Evolutionary conservation across 1,284 basidiomycete species (phyloP), one percentile per base, ranked within the genome.

Genomic region (Schizopora paradoxa): DNA sequence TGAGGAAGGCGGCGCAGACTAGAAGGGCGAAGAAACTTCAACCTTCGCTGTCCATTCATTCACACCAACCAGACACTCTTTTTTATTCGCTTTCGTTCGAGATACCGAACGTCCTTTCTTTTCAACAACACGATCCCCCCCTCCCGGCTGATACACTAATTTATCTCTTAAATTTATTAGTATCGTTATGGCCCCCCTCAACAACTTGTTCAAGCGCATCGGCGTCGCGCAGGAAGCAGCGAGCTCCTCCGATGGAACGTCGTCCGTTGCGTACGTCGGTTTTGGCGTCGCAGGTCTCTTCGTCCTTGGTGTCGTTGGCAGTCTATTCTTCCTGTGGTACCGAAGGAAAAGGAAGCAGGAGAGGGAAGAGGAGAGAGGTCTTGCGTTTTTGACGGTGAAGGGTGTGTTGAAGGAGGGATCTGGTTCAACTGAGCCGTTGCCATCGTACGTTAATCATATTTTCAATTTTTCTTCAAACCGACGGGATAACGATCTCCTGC

Each of bases 341-440:
- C 66, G 75, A 39, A 69, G 68, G 51, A 68, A 66, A 31, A 56
- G 63, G 21, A 57, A 60, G 28, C 54, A 58, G 25, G 66, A 63
- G 51, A 62, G 70, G 26, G 64, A 66, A 37, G 59, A 64, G 18
- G 58, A 58, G 25, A 66, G 65, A 38, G 65, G 61, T 27, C 62
- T 68, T 13, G 67, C 70, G 19, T 77, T 75, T 54, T 63, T 75
- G 22, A 69, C 66, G 42, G 68, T 76, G 42, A 67, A 67, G 31
- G 74, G 74, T 3, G 48, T 74, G 22, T 61, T 72, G 36, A 62
- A 62, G 51, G 70, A 70, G 16, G 23, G 41, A 26, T 23, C 37
- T 14, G 14, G 8, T 8, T 31, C 28, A 26, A 7, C 11, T 16
- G 37, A 14, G 18, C 37, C 37, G 37, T 26, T 40, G 19, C 37